These are phyloP conservation scores for Coniochaeta hoffmannii DNA, from an alignment of 2,329 filamentous ascomycete species.

Conservation along the genomic window DNA sequence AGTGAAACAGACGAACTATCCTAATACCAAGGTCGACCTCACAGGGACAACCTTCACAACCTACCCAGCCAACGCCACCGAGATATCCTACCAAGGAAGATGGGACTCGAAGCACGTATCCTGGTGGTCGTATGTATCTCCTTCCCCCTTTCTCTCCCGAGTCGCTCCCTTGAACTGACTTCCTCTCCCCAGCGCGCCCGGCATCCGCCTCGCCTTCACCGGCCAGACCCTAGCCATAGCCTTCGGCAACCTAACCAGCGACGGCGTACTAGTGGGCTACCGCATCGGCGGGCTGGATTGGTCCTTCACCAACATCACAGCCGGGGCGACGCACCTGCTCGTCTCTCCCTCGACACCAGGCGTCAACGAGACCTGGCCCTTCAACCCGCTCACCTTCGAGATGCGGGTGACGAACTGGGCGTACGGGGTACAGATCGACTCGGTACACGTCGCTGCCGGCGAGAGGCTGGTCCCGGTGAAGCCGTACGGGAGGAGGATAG, in stretches of 20 bases:
- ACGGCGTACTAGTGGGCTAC: slow-evolving; percentile 46
- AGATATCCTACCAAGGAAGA: slow-evolving; percentile 54
- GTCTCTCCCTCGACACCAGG: slow-evolving; percentile 36
- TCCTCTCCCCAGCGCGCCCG: slow-evolving; percentile 31
- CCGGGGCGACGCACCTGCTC: slow-evolving; percentile 47
- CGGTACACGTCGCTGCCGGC: slow-evolving; percentile 38
- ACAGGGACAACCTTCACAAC: slow-evolving; percentile 27
- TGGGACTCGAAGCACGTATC: slow-evolving; percentile 55
- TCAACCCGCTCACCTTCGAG: slow-evolving; percentile 43
- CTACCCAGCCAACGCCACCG: slow-evolving; percentile 41
- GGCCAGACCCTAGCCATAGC: slow-evolving; percentile 44
- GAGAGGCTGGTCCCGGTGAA: slow-evolving; percentile 36
- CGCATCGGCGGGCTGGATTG: slow-evolving; percentile 52
- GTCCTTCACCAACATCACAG: slow-evolving; percentile 53
- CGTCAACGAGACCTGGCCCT: slow-evolving; percentile 32
- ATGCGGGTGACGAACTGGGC: slow-evolving; percentile 55
- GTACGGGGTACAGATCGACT: slow-evolving; percentile 48
- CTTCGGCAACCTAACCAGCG: slow-evolving; percentile 43
- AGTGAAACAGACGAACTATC: slow-evolving; percentile 30
- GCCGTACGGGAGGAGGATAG: slow-evolving; percentile 26
- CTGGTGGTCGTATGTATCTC: slow-evolving; percentile 47
- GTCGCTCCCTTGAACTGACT: slow-evolving; percentile 3
- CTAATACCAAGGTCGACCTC: slow-evolving; percentile 29
- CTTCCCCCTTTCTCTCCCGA: background rate
- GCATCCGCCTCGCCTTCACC: slow-evolving; percentile 48